phyloP scores from a whole-genome alignment of 2,329 filamentous ascomycete genomes.

The Sporothrix schenckii region DNA sequence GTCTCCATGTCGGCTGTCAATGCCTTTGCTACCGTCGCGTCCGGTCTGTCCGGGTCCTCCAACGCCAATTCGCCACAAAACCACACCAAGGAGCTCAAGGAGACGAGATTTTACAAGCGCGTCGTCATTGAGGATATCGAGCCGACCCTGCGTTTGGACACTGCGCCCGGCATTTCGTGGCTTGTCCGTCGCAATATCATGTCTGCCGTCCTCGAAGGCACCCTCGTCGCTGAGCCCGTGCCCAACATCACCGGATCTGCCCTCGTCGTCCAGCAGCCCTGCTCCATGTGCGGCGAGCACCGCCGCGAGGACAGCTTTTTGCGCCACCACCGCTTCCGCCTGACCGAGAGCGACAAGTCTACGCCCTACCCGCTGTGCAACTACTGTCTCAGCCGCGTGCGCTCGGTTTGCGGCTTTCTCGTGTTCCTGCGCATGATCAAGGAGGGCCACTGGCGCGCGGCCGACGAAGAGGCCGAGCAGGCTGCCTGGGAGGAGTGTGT shows the following conservation, averaged over 20 bases:
- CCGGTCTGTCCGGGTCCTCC: constrained; percentile 49
- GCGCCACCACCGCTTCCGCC: constrained; percentile 84
- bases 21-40: constrained; percentile 45
- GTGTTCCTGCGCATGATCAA: constrained; percentile 89
- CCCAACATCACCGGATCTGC: constrained; percentile 51
- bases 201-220: constrained; percentile 79
- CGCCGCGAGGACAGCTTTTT: constrained; percentile 71
- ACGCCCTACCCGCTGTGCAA: constrained; percentile 88
- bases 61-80: constrained; percentile 46
- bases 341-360: constrained; percentile 81
- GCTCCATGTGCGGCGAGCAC: constrained; percentile 84
- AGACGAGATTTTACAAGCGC: constrained; percentile 93
- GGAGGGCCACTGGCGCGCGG: constrained; percentile 86
- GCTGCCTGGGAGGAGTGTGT: constrained; percentile 95
- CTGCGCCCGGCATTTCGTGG: constrained; percentile 90
- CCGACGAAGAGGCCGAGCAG: constrained; percentile 81
- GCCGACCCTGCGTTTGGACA: constrained; percentile 85
- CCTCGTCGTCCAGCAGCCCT: constrained; percentile 45
- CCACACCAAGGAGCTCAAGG: constrained; percentile 61
- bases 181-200: constrained; percentile 84
- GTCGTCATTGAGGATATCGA: constrained; percentile 89
- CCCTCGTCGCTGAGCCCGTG: constrained; percentile 86
- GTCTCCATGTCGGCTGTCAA: constrained; percentile 22
- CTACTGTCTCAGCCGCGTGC: constrained; percentile 81
- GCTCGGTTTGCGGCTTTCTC: constrained; percentile 89